These are phyloP conservation scores for Pseudoscleropodium purum DNA, from an alignment of 225 moss, liverwort and hornwort species.

Conservation along the genomic window DNA sequence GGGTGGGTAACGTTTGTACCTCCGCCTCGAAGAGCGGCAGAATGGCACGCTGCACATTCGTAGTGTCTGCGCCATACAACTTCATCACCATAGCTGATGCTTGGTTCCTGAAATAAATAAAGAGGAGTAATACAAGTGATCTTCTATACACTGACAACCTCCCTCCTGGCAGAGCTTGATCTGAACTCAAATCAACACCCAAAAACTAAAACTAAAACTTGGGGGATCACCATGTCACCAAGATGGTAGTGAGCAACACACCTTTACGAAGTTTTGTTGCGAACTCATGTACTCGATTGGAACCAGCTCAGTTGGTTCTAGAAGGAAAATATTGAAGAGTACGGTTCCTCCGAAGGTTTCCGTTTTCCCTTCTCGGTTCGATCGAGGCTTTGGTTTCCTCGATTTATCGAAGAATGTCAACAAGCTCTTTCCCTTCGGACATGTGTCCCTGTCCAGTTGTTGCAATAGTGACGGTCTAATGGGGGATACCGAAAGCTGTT, in stretches of 20 bases:
- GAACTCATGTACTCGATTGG: too few relatives aligned
- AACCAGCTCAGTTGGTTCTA: background rate
- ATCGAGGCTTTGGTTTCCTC: background rate
- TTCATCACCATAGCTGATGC: conserved; percentile 16
- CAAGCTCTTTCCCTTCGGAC: background rate
- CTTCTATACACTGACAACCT: background rate
- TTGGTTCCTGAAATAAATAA: background rate
- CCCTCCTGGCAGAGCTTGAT: background rate
- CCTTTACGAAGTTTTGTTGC: background rate
- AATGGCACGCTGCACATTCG: conserved; percentile 16
- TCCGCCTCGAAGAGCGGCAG: conserved; percentile 7
- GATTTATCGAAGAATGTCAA: background rate
- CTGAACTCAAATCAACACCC: background rate
- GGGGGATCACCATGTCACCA: background rate
- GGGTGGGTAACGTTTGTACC: background rate
- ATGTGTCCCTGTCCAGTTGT: background rate
- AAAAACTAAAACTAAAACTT: background rate
- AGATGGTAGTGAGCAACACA: background rate
- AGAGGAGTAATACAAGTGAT: background rate
- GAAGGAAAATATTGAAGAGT: background rate
- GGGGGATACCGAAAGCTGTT: background rate
- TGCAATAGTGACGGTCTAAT: background rate
- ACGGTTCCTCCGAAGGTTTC: background rate
- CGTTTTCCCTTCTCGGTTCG: background rate
- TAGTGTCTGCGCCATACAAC: background rate